Base-by-base conservation (phyloP, 305 asterid genomes). In the Rubia occidens region DNA sequence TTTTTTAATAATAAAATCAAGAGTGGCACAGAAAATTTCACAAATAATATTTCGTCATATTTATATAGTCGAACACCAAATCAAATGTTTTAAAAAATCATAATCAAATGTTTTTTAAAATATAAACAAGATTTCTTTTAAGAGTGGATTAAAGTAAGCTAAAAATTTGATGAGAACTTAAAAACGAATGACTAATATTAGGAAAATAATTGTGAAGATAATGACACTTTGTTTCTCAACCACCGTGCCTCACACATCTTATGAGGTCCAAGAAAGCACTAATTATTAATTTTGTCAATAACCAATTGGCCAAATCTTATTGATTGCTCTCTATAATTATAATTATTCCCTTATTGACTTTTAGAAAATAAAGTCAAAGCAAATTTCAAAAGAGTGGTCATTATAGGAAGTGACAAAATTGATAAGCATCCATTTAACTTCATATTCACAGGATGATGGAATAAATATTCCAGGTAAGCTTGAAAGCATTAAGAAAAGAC, bases 191-290 rank as follows among this genome's bases (percentile, higher is more conserved):
- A 81, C 79, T 74, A 75, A 71, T 64, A 63, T 68, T 26, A 60
- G 9, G 74, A 35, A 66, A 71, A 35, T 69, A 75, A 64, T 73
- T 56, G 73, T 55, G 37, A 68, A 75, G 84, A 81, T 68, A 69
- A 83, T 73, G 78, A 77, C 78, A 77, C 63, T 71, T 75, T 81
- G 82, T 78, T 83, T 80, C 86, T 83, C 83, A 85, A 74, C 90
- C 74, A 83, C 90, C 90, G 80, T 71, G 78, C 88, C 44, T 84
- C 81, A 29, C 39, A 18, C 44, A 58, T 49, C 58, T 61, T 35
- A 43, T 66, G 58, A 70, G 65, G 75, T 62, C 45, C 53, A 26
- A 73, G 60, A 55, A 64, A 54, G 35, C 15, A 15, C 59, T 42
- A 15, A 35, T 60, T 1, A 55, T 14, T 43, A 6, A 55, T 35